These are phyloP conservation scores for Aspergillus brasiliensis DNA, from an alignment of 2,329 filamentous ascomycete genomes.

Conservation along the genomic window DNA sequence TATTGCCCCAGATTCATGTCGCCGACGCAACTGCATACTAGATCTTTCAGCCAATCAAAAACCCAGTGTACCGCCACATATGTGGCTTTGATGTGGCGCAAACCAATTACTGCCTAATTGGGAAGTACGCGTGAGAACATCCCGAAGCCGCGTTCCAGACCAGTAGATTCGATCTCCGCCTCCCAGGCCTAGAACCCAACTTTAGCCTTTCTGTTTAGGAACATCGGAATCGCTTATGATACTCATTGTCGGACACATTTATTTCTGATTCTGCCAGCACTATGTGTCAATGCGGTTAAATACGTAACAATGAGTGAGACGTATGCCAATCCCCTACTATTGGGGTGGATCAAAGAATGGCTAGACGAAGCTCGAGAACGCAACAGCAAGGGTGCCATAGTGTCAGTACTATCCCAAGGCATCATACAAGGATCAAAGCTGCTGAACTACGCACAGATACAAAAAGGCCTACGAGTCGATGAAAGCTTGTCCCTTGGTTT, in stretches of 20 bases:
- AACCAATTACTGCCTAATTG: conserved; percentile 5
- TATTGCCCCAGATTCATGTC: background rate
- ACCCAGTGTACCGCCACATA: background rate
- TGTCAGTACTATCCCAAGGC: conserved; percentile 36
- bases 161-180: background rate
- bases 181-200: background rate
- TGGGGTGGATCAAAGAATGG: conserved; percentile 77
- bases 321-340: conserved; percentile 70
- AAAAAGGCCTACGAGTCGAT: conserved; percentile 76
- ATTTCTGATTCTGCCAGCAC: background rate
- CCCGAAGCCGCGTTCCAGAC: conserved; percentile 2
- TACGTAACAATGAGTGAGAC: conserved; percentile 28
- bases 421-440: background rate
- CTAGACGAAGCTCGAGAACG: conserved; percentile 68
- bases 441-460: conserved; percentile 54
- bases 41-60: background rate
- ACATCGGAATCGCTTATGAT: background rate
- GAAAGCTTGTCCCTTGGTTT: conserved; percentile 70
- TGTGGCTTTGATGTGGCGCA: conserved; percentile 1
- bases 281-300: background rate
- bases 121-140: conserved; percentile 20
- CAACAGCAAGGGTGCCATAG: conserved; percentile 68
- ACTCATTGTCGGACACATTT: background rate
- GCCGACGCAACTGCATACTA: background rate
- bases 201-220: background rate